These are phyloP conservation scores for Ploettnerulaceae sp. DNA, from an alignment of 2,329 filamentous ascomycete genomes.

Conservation along the genomic window DNA sequence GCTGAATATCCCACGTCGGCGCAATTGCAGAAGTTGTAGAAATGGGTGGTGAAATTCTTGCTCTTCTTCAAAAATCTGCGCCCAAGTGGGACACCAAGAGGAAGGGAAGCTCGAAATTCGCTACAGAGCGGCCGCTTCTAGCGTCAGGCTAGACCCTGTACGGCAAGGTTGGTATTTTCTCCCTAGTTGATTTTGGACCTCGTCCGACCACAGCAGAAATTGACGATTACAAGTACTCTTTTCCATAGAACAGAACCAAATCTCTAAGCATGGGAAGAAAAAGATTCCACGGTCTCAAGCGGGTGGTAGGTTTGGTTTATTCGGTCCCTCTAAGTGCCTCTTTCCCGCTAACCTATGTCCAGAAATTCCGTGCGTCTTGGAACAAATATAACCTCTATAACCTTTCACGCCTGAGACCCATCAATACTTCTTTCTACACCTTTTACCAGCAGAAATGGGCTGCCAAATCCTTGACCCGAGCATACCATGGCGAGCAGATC, in stretches of 20 bases:
- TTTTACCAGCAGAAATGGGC: slow-evolving; percentile 99
- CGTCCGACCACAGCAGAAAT: no score
- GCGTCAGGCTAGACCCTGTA: background rate
- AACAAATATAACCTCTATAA: slow-evolving; percentile 98
- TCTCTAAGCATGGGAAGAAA: slow-evolving; percentile 41
- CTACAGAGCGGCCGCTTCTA: background rate
- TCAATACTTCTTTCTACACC: slow-evolving; percentile 47
- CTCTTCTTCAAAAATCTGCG: background rate
- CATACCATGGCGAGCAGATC: slow-evolving; percentile 93
- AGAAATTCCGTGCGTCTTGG: slow-evolving; percentile 96
- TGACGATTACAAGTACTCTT: no score
- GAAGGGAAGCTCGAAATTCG: background rate
- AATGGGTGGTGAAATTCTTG: background rate
- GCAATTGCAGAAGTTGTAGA: background rate
- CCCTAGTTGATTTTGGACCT: background rate
- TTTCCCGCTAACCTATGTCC: slow-evolving; percentile 19
- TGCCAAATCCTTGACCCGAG: slow-evolving; percentile 76
- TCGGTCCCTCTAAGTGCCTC: background rate
- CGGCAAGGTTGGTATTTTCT: background rate
- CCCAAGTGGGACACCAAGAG: background rate
- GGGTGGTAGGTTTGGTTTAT: slow-evolving; percentile 49
- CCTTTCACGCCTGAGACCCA: slow-evolving; percentile 52
- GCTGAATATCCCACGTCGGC: background rate
- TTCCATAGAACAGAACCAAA: no score
- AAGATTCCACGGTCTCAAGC: slow-evolving; percentile 63